Evolutionary conservation across 768 basidiomycete species (phyloP), one percentile per base, ranked within the genome.

Genomic region (Hortiboletus flavorubellus): DNA sequence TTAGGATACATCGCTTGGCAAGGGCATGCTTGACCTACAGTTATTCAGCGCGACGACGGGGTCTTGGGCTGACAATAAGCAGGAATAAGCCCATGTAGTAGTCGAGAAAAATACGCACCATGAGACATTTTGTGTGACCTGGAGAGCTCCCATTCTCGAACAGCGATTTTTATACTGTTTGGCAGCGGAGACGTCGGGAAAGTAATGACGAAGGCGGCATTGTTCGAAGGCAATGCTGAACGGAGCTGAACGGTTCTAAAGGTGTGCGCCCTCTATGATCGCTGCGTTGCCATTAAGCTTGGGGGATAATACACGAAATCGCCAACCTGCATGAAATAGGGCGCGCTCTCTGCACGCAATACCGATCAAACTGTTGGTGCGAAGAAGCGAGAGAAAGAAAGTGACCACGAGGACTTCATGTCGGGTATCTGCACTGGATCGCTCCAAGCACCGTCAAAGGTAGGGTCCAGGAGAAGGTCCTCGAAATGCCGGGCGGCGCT

Each of bases 21-120:
- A 45, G 46, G 47, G 30, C 23, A 8, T 40, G 21, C 34, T 48
- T 42, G 40, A 44, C 75, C 48, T 61, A 78, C 78, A 74, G 58
- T 78, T 78, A 64, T 79, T 78, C 4, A 79, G 62, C 35, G 57
- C 63, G 37, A 70, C 71, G 29, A 67, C 70, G 31, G 67, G 63
- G 29, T 57, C 72, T 68, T 63, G 59, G 23, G 58, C 64, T 63
- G 53, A 55, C 41, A 30, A 59, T 68, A 46, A 68, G 58, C 39
- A 52, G 31, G 31, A 42, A 59, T 21, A 29, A 34, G 30, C 15
- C 23, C 31, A 31, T 45, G 41, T 8, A 9, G 23, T 21, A 34
- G 53, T 38, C 5, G 18, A 51, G 30, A 18, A 23, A 21, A 47
- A 40, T 37, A 58, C 66, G 26, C 40, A 64, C 63, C 35, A 37